Base-by-base conservation (phyloP, 352 stramenopile genomes). In the Globisporangium alternatum region DNA sequence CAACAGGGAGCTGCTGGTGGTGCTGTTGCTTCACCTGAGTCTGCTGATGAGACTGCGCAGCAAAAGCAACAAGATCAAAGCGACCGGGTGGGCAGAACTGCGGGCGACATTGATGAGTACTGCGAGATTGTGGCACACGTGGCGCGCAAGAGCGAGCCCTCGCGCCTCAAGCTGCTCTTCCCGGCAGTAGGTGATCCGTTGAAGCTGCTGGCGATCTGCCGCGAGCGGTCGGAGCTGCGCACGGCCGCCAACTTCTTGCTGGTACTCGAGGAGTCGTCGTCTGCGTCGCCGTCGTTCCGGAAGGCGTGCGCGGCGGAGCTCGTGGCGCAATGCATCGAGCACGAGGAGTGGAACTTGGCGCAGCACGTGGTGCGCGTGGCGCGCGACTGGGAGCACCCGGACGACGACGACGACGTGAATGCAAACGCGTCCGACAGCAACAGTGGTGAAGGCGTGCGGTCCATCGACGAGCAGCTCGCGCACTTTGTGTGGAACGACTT, bases 91-190 rank as follows among this genome's bases (percentile, higher is more conserved):
- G n/a, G n/a, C 21, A 44, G 28, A 58, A 35, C 31, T 5, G 47
- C 28, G 30, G 69, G 69, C 13, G 78, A 91, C 54, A 80, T 90
- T 41, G 83, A 86, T 25, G 84, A 91, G 66, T 95, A 93, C 60
- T 93, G 86, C 33, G 86, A 93, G 63, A 90, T 95, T 41, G 79
- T 95, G 8, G 86, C 86, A 1, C 78, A 95, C 52, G 84, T 95
- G 3, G 86, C 84, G 31, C 83, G 84, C 28, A 95, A 95, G 68
- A 91, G 84, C 61, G 87, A 95, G 56, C 87, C 84, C 5, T 93
- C 86, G 31, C 80, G 87, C 1, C 67, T 93, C 12, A 76, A 80
- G 56, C 5, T 90, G 51, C 62, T 95, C 51, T 95, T 95, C 43
- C 83, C 82, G 0, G 51, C 74, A 3, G 84, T 77, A 0, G 87